These are phyloP conservation scores for Chaetomiaceae sp. DNA, from an alignment of 2,329 filamentous ascomycete species.

Conservation along the genomic window DNA sequence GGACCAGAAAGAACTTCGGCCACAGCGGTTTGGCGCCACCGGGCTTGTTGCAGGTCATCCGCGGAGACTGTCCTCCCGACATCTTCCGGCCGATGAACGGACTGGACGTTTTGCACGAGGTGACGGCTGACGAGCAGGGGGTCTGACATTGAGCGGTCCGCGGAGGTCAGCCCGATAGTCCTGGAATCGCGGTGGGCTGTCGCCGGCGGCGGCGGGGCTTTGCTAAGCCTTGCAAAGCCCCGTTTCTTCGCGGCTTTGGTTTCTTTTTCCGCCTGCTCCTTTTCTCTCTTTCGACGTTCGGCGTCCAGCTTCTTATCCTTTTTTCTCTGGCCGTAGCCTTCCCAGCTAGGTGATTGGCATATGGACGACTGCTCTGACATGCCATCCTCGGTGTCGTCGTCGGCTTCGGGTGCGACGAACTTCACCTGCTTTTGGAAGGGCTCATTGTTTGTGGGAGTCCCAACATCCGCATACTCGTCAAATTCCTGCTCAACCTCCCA, in stretches of 20 bases:
- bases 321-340: conserved; percentile 51
- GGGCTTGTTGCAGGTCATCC: conserved; percentile 17
- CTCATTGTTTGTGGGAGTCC: conserved; percentile 22
- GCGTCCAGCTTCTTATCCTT: conserved; percentile 47
- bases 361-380: conserved; percentile 47
- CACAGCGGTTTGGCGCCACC: conserved; percentile 9
- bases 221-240: conserved; percentile 35
- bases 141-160: conserved; percentile 29
- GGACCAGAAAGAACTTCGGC: conserved; percentile 12
- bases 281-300: conserved; percentile 40
- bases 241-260: conserved; percentile 37
- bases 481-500: conserved; percentile 18
- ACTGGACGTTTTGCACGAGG: conserved; percentile 1
- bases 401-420: conserved; percentile 33
- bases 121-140: conserved; percentile 20
- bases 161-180: conserved; percentile 14
- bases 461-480: conserved; percentile 9
- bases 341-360: conserved; percentile 61
- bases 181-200: conserved; percentile 15
- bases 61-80: conserved; percentile 17
- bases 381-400: conserved; percentile 30
- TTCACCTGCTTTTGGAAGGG: conserved; percentile 39
- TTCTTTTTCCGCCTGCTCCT: conserved; percentile 38
- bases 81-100: conserved; percentile 8
- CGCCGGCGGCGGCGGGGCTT: conserved; percentile 33